Evolutionary conservation across 1,139 yeast genomes (phyloP), one percentile per base, ranked within the genome.

Genomic region (Torulaspora pretoriensis): DNA sequence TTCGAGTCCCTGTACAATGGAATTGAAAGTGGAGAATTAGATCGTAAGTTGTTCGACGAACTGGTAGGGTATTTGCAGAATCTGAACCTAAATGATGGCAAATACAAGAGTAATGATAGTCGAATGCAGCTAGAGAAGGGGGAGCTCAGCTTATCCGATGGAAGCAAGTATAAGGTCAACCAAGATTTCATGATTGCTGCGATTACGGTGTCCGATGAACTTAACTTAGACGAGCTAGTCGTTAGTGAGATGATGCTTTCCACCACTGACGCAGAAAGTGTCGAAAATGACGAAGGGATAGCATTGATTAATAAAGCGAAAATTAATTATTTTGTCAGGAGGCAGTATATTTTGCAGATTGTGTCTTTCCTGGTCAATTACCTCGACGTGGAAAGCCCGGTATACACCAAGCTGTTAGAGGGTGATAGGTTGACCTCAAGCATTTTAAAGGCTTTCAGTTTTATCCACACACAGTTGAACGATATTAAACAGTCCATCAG

Each of bases 341-440:
- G 81, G 42, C 83, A 80, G 57, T 83, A 78, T 54, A 80, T 89
- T 16, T 65, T 90, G 39, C 86, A 84, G 55, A 78, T 87, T 29
- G 71, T 82, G 19, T 80, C 86, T 6, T 85, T 74, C 58, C 66
- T 81, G 32, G 64, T 80, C 23, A 59, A 72, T 61, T 57, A 65
- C 53, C 22, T 53, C 8, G 42, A 49, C 10, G 9, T 48, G 4
- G 48, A 56, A 47, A 51, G 57, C 64, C 38, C 55, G 45, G 26
- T 55, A 35, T 48, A 58, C 17, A 48, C 50, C 12, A 46, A 58
- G 7, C 43, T 70, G 16, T 47, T 57, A 25, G 50, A 57, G 3
- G 49, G 52, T 22, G 59, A 58, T 2, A 52, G 49, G 2, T 61
- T 76, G 22, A 65, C 69, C 17, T 66, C 67, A 2, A 72, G 69